Conservation (phyloP, 108 stramenopile species). For the Bacterosira constricta region DNA sequence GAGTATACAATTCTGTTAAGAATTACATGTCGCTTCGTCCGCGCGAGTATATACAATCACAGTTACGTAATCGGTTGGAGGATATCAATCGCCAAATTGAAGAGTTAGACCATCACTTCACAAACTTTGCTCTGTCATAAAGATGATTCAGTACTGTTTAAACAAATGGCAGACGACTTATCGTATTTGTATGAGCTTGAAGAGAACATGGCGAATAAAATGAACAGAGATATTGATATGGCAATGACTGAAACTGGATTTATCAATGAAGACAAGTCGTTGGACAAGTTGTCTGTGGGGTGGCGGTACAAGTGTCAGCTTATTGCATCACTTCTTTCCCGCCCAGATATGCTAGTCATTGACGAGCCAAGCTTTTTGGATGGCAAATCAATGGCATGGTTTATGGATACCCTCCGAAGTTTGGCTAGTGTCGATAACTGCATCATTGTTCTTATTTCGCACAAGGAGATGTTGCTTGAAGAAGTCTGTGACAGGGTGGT, state of each 20-base stretch:
- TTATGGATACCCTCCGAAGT: constrained; percentile 23
- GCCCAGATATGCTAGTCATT: constrained; percentile 58
- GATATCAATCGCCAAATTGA: too few relatives aligned
- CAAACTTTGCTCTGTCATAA: too few relatives aligned
- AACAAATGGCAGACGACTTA: too few relatives aligned
- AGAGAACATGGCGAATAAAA: constrained; percentile 16
- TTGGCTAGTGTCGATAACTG: constrained; percentile 26
- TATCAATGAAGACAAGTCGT: constrained; percentile 14
- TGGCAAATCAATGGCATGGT: constrained; percentile 45
- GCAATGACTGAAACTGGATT: constrained; percentile 50
- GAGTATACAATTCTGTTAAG: too few relatives aligned
- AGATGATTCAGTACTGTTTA: too few relatives aligned
- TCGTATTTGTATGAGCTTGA: too few relatives aligned
- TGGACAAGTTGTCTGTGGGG: constrained; percentile 50
- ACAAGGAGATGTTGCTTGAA: constrained; percentile 64
- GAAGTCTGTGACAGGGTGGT: constrained; percentile 53
- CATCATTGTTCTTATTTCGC: constrained; percentile 64
- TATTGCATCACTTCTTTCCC: constrained; percentile 47
- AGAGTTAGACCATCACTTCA: too few relatives aligned
- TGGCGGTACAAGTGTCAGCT: constrained; percentile 73
- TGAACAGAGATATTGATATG: constrained; percentile 23
- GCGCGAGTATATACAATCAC: too few relatives aligned
- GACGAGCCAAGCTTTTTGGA: constrained; percentile 80
- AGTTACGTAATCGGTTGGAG: too few relatives aligned
- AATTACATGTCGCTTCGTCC: too few relatives aligned